These are phyloP conservation scores for Cryptosporidium ryanae DNA, from an alignment of 169 alveolate genomes.

Conservation along the genomic window DNA sequence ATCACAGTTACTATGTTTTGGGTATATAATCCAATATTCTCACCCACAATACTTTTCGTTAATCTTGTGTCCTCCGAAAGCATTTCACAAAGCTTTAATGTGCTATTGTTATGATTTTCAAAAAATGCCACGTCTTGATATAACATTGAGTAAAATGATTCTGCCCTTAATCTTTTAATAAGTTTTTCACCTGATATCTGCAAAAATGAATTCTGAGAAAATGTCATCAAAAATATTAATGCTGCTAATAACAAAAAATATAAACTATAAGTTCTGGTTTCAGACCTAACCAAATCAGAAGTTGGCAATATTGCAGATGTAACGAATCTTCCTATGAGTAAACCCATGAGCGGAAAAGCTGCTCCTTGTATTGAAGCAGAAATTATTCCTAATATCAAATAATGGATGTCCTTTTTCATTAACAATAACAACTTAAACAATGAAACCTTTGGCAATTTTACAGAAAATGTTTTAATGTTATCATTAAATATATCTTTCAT, in stretches of 20 bases:
- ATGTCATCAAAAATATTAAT: constrained; percentile 39
- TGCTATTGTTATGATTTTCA: constrained; percentile 15
- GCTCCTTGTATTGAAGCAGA: constrained; percentile 64
- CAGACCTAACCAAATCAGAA: constrained; percentile 38
- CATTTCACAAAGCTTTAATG: constrained; percentile 41
- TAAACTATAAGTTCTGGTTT: constrained; percentile 51
- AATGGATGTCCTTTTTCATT: constrained; percentile 38
- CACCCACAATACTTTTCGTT: constrained; percentile 62
- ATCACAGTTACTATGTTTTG: constrained; percentile 54
- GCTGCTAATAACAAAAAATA: constrained; percentile 44
- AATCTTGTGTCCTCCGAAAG: constrained; percentile 55
- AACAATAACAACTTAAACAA: constrained; percentile 7
- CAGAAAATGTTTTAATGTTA: constrained; percentile 10
- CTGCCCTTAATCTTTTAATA: constrained; percentile 62
- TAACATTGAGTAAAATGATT: constrained; percentile 38
- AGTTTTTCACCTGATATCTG: constrained; percentile 65
- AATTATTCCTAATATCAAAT: constrained; percentile 35
- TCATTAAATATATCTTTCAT: constrained; percentile 35
- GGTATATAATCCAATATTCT: constrained; percentile 54
- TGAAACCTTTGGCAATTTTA: constrained; percentile 42
- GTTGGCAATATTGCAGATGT: constrained; percentile 51
- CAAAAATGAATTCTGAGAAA: constrained; percentile 46
- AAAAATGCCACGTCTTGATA: constrained; percentile 51
- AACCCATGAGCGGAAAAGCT: constrained; percentile 62
- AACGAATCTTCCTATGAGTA: constrained; percentile 43